phyloP scores from a whole-genome alignment of 1,284 basidiomycete genomes.

The Rhizopogon parksii region DNA sequence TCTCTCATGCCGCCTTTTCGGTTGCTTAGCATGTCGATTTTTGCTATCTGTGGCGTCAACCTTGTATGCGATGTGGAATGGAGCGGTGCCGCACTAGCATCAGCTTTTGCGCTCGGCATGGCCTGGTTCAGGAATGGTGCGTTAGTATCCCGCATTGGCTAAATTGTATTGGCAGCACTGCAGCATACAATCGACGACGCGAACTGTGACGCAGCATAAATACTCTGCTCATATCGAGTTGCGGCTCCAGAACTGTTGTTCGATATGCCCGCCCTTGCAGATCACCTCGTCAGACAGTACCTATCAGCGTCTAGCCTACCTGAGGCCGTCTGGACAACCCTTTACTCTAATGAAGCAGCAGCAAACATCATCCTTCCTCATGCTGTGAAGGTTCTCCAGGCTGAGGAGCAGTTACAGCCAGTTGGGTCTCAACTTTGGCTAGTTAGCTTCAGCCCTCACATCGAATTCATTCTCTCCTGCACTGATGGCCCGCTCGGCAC shows the following conservation, averaged over 20 bases:
- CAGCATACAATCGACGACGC: background rate
- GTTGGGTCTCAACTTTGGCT: constrained; percentile 42
- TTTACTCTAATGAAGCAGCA: constrained; percentile 33
- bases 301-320: constrained; percentile 23
- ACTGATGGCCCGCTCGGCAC: constrained; percentile 45
- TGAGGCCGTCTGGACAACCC: constrained; percentile 30
- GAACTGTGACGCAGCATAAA: background rate
- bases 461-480: constrained; percentile 54
- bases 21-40: too few relatives aligned
- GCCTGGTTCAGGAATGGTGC: background rate
- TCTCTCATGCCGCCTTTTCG: background rate
- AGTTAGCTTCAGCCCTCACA: constrained; percentile 27
- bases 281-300: background rate
- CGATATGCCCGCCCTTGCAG: background rate
- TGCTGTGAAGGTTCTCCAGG: constrained; percentile 27
- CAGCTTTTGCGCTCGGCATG: background rate
- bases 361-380: constrained; percentile 54
- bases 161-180: background rate
- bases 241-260: background rate
- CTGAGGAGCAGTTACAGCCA: constrained; percentile 4
- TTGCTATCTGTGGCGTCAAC: background rate
- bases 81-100: background rate
- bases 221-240: background rate
- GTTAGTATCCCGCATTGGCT: background rate
- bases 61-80: background rate